These are phyloP conservation scores for Candida berthetii DNA, from an alignment of 805 yeast species.

Conservation along the genomic window DNA sequence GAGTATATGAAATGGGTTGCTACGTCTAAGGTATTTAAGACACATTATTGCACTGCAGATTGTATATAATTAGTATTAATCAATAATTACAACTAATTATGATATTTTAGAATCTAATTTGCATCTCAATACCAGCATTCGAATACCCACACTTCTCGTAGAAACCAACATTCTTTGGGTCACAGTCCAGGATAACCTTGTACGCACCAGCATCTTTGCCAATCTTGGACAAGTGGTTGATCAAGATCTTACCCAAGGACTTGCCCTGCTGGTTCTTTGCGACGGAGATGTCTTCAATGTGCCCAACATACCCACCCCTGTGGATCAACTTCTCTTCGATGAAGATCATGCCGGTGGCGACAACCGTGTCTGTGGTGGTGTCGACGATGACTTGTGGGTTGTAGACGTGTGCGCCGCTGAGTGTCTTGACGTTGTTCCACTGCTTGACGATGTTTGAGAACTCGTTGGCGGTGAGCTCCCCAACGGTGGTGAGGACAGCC, in stretches of 20 bases:
- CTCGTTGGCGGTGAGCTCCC: conserved; percentile 46
- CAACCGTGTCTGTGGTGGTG: conserved; percentile 39
- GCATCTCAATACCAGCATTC: conserved; percentile 68
- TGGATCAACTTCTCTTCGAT: conserved; percentile 84
- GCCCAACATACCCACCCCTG: conserved; percentile 81
- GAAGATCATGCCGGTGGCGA: conserved; percentile 79
- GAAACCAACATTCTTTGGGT: conserved; percentile 72
- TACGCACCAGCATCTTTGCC: conserved; percentile 68
- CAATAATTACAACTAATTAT: not conserved
- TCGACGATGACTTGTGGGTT: conserved; percentile 65
- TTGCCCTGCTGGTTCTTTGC: conserved; percentile 73
- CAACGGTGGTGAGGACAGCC: conserved; percentile 75
- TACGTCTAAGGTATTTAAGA: too few relatives aligned
- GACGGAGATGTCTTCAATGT: conserved; percentile 92
- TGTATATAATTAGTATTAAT: not conserved
- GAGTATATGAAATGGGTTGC: conserved; percentile 12
- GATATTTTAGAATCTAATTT: conserved; percentile 32
- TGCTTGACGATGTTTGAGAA: conserved; percentile 47
- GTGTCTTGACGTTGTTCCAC: conserved; percentile 42
- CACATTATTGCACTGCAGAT: too few relatives aligned
- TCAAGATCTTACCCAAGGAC: conserved; percentile 65
- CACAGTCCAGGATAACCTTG: conserved; percentile 87
- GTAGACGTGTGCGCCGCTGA: conserved; percentile 36
- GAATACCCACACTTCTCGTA: conserved; percentile 83
- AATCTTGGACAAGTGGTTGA: conserved; percentile 50